Percentiles rank a stretch among this genome's conserved stretches.
Conservation (phyloP, 1,139 yeast genomes). For the Yamadazyma membranifaciens region DNA sequence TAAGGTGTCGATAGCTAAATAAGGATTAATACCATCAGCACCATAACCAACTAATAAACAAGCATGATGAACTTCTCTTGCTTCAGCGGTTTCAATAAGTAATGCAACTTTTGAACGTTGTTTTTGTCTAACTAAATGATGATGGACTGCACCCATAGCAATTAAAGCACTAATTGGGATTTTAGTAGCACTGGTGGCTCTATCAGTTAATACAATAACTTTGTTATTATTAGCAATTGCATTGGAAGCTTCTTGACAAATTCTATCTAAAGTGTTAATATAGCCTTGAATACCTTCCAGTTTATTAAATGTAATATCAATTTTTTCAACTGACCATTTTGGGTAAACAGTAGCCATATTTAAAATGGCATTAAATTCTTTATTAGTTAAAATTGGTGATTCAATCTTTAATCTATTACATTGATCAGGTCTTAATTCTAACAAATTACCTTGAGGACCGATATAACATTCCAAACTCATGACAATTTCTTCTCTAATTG, state of each 20-base stretch:
- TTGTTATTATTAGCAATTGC: conserved; percentile 78
- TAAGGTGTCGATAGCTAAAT: conserved; percentile 87
- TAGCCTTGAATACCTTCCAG: conserved; percentile 84
- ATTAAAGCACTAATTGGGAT: conserved; percentile 85
- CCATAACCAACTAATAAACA: conserved; percentile 96
- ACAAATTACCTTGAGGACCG: conserved; percentile 95
- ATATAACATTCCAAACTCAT: conserved; percentile 96
- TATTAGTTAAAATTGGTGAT: conserved; percentile 76
- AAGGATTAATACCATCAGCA: conserved; percentile 95
- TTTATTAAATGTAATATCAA: conserved; percentile 89
- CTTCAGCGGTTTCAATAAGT: conserved; percentile 91
- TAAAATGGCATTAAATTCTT: conserved; percentile 71
- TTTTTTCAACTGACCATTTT: conserved; percentile 75
- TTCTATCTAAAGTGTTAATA: conserved; percentile 77
- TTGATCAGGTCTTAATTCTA: conserved; percentile 90
- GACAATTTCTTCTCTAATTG: conserved; percentile 93
- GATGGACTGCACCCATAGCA: conserved; percentile 98
- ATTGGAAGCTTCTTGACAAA: conserved; percentile 83
- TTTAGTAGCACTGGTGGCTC: conserved; percentile 55
- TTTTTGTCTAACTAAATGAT: conserved; percentile 91
- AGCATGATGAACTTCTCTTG: conserved; percentile 95
- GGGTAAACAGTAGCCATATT: conserved; percentile 77
- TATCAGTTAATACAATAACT: conserved; percentile 75
- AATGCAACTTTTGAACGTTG: conserved; percentile 95
- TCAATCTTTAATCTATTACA: conserved; percentile 82